phyloP scores from a whole-genome alignment of 768 basidiomycete species.

The Leccinellum albellum region DNA sequence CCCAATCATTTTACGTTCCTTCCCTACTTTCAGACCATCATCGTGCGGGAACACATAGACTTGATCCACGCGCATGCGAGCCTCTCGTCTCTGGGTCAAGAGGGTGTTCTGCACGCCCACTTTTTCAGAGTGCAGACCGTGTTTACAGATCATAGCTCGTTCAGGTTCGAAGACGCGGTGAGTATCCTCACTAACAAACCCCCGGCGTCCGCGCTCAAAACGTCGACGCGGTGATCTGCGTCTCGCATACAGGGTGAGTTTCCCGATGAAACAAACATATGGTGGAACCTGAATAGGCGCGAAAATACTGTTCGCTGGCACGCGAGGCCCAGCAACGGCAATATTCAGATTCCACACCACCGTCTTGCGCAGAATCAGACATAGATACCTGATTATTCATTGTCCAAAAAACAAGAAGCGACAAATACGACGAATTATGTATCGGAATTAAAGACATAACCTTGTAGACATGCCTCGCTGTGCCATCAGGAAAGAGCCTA shows the following conservation, averaged over 20 bases:
- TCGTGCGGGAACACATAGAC: constrained; percentile 81
- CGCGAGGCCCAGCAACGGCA: background rate
- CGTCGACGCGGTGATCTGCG: constrained; percentile 93
- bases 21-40: constrained; percentile 86
- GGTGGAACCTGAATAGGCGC: constrained; percentile 61
- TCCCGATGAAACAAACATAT: background rate
- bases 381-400: constrained; percentile 3
- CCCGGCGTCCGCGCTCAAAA: constrained; percentile 82
- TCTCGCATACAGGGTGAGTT: constrained; percentile 90
- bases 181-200: constrained; percentile 98
- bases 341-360: background rate
- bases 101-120: constrained; percentile 87
- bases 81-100: constrained; percentile 86
- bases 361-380: background rate
- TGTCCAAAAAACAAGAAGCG: background rate
- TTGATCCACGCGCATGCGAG: constrained; percentile 91
- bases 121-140: constrained; percentile 84
- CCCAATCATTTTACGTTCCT: constrained; percentile 92
- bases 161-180: constrained; percentile 95
- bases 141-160: constrained; percentile 95
- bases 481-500: background rate
- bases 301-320: constrained; percentile 78
- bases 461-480: background rate
- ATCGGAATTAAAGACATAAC: constrained; percentile 8
- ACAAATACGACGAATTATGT: constrained; percentile 21